These are phyloP conservation scores for Oenanthe sinensis DNA, from an alignment of 129 eudicot genomes.

Conservation along the genomic window DNA sequence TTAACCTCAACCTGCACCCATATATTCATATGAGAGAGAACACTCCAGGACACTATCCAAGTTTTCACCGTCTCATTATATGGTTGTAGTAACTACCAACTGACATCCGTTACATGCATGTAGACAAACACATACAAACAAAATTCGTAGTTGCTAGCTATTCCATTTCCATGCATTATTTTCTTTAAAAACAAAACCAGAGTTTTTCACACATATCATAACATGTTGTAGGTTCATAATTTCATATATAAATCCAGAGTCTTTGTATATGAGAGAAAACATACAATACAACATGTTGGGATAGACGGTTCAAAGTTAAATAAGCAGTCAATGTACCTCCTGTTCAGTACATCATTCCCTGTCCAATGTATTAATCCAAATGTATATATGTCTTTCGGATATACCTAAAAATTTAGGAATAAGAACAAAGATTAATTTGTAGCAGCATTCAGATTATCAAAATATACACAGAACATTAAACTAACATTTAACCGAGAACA, in stretches of 20 bases:
- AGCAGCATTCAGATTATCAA: neutral
- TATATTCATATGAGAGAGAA: neutral
- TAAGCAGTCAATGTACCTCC: conserved; percentile 46
- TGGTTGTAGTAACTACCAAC: neutral
- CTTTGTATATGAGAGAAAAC: neutral
- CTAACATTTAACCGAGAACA: neutral
- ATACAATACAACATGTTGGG: neutral
- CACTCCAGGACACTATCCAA: neutral
- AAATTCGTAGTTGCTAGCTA: neutral
- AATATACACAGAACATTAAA: neutral
- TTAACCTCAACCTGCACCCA: conserved; percentile 61
- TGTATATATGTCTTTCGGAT: conserved; percentile 81
- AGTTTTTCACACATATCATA: neutral
- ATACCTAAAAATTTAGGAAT: conserved; percentile 38
- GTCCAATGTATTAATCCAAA: conserved; percentile 94
- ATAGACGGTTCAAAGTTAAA: neutral
- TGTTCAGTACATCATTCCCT: conserved; percentile 84
- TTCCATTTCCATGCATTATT: too few relatives aligned
- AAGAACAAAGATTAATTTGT: neutral
- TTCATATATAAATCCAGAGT: neutral
- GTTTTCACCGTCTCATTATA: neutral
- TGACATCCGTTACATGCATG: neutral
- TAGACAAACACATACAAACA: neutral
- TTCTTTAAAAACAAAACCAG: neutral
- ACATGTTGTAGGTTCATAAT: neutral